Evolutionary conservation across 768 basidiomycete species (phyloP).

Genomic region (Gautieria morchelliformis): DNA sequence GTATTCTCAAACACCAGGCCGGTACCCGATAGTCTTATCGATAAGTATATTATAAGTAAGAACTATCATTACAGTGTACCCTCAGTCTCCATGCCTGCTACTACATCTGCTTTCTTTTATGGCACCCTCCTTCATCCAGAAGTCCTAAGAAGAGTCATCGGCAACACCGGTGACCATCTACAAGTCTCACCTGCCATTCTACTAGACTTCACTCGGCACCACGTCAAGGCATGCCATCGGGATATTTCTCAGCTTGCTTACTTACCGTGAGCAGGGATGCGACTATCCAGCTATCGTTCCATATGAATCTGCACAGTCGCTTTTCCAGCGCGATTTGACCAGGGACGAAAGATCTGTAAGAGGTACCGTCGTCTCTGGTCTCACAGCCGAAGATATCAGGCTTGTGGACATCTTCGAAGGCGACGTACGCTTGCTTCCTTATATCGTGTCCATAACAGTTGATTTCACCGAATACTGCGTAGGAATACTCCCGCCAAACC

Average conservation of each 20-base stretch:
- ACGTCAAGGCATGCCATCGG: slow-evolving; percentile 45
- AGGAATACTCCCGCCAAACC: slow-evolving; percentile 64
- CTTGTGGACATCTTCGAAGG: slow-evolving; percentile 80
- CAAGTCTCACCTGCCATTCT: slow-evolving; percentile 67
- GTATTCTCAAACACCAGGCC: too few relatives aligned
- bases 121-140: slow-evolving; percentile 86
- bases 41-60: not conserved
- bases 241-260: slow-evolving; percentile 1
- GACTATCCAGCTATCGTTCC: slow-evolving; percentile 85
- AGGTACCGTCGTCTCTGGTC: slow-evolving; percentile 70
- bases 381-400: slow-evolving; percentile 53
- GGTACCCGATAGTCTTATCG: not conserved
- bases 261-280: slow-evolving; percentile 30
- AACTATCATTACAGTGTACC: too few relatives aligned
- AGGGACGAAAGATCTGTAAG: slow-evolving; percentile 61
- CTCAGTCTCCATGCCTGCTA: not conserved
- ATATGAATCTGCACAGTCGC: slow-evolving; percentile 33
- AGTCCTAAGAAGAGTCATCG: slow-evolving; percentile 69
- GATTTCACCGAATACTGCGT: not conserved
- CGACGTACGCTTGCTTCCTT: slow-evolving; percentile 33
- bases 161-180: slow-evolving; percentile 53
- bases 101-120: slow-evolving; percentile 56
- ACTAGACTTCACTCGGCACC: slow-evolving; percentile 69
- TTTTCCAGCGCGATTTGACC: slow-evolving; percentile 41
- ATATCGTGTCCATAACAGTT: too few relatives aligned